Conservation (phyloP, 2,329 filamentous ascomycete genomes). For the Cadophora sp. region DNA sequence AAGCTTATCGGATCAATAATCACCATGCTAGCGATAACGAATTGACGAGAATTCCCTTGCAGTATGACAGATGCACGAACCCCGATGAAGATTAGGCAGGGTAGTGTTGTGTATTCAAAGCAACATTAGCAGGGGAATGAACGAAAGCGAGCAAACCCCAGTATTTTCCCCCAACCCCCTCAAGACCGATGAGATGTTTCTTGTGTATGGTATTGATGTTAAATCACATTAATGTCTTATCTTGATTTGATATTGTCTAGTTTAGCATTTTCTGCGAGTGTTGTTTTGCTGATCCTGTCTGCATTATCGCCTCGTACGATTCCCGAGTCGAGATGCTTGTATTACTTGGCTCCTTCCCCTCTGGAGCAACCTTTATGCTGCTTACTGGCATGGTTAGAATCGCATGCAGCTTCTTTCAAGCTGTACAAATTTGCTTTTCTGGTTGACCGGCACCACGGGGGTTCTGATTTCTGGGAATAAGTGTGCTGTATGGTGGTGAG, state of each 20-base stretch:
- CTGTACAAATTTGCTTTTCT: neutral
- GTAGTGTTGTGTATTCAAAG: neutral
- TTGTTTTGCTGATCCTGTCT: neutral
- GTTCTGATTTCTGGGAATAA: too few species aligned
- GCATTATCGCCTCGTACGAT: neutral
- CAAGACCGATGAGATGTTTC: neutral
- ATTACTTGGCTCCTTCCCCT: neutral
- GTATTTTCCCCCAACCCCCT: neutral
- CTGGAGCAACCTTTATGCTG: neutral
- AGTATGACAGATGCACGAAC: neutral
- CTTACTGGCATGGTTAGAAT: slow-evolving; percentile 1
- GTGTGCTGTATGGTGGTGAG: too few species aligned
- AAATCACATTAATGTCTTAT: neutral
- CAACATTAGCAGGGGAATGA: neutral
- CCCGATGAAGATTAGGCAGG: slow-evolving; percentile 4
- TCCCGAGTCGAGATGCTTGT: neutral
- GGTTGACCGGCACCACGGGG: neutral
- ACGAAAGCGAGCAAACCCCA: neutral
- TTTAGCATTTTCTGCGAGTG: neutral
- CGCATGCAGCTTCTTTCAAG: too few species aligned
- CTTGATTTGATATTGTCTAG: neutral
- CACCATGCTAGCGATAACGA: neutral
- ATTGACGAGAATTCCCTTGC: neutral
- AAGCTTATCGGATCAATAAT: neutral
- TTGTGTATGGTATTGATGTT: neutral